Conservation (phyloP, 169 alveolate species). For the Plasmodium cynomolgi region DNA sequence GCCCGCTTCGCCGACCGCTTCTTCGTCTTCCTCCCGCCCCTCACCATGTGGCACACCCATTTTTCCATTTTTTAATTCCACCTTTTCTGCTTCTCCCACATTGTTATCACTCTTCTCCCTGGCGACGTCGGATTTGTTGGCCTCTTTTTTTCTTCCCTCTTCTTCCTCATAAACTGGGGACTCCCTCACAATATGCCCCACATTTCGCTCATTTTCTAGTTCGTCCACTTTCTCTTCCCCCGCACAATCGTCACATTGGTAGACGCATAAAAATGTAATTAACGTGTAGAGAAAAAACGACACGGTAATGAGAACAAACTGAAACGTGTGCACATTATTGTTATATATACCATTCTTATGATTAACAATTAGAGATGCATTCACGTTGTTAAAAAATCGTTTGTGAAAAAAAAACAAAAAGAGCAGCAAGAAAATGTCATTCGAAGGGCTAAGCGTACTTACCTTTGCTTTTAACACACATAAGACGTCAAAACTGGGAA, state of each 20-base stretch:
- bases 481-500: not conserved
- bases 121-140: not conserved
- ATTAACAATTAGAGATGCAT: constrained; percentile 12
- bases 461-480: not conserved
- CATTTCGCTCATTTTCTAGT: not conserved
- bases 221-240: not conserved
- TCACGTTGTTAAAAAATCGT: constrained; percentile 17
- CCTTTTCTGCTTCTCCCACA: not conserved
- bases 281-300: constrained; percentile 31
- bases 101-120: not conserved
- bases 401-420: constrained; percentile 45
- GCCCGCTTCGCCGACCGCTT: too few relatives aligned
- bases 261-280: constrained; percentile 48
- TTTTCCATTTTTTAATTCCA: not conserved
- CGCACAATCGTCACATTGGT: not conserved
- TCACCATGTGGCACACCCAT: not conserved
- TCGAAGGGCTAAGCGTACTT: not conserved
- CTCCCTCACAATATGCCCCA: not conserved
- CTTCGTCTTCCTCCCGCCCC: not conserved
- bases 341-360: constrained; percentile 51
- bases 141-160: not conserved
- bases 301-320: constrained; percentile 18
- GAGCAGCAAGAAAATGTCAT: constrained; percentile 27
- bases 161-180: not conserved
- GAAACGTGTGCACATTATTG: constrained; percentile 50